Conservation (phyloP, 371 early-diverging fungal species). For the Paraphysoderma sedebokerense region DNA sequence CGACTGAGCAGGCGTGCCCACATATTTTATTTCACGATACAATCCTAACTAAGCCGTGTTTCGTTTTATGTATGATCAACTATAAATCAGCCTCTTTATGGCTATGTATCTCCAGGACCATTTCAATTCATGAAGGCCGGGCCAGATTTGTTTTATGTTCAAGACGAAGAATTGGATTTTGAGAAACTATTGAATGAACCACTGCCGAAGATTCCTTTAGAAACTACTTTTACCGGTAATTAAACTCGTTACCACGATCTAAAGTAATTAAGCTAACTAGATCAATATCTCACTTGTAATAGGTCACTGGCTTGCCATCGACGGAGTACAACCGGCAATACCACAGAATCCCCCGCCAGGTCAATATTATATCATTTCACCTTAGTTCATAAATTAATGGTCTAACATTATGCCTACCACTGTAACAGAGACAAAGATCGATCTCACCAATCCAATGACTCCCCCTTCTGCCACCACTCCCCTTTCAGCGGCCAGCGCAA, state of each 20-base stretch:
- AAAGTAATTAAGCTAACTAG: too few species aligned
- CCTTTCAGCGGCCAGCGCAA: background rate
- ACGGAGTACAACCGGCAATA: constrained; percentile 98
- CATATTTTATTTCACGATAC: too few species aligned
- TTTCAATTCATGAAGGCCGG: constrained; percentile 42
- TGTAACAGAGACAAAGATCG: constrained; percentile 28
- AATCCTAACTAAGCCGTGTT: too few species aligned
- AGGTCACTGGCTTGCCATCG: constrained; percentile 98
- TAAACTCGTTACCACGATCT: too few species aligned
- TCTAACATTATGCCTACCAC: background rate
- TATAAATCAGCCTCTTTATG: constrained; percentile 70
- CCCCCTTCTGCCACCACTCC: background rate
- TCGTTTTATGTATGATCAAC: too few species aligned
- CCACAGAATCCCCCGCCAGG: constrained; percentile 92
- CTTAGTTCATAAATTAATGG: background rate
- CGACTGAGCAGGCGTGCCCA: background rate
- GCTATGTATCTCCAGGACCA: constrained; percentile 64
- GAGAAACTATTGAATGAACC: constrained; percentile 79
- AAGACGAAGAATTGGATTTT: constrained; percentile 95
- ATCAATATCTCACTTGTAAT: too few species aligned
- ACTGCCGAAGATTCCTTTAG: constrained; percentile 85
- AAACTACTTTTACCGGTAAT: constrained; percentile 58
- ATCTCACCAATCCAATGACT: constrained; percentile 7
- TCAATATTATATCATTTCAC: background rate
- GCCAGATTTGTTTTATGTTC: constrained; percentile 74